Percentiles rank a stretch among this genome's conserved stretches.
phyloP scores from a whole-genome alignment of 2,329 filamentous ascomycete species.

The Colletotrichum euphorbiae region DNA sequence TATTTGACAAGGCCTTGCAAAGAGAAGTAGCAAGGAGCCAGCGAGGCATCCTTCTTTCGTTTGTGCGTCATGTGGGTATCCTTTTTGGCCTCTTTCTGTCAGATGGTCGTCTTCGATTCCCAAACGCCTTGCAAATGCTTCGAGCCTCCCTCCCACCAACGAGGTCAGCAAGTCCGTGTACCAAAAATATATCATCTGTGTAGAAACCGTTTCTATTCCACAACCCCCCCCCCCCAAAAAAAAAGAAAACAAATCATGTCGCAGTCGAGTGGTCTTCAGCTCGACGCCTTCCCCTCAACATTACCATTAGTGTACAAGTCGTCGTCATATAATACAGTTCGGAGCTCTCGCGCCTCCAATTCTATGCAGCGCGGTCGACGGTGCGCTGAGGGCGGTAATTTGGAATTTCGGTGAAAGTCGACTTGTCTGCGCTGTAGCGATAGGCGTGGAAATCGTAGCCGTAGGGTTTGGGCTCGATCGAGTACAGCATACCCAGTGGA shows the following conservation, averaged over 20 bases:
- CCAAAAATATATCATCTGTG: slow-evolving; percentile 19
- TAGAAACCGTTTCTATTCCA: slow-evolving; percentile 18
- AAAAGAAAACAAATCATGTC: slow-evolving; percentile 23
- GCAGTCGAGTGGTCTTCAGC: slow-evolving; percentile 33
- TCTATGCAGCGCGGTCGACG: slow-evolving; percentile 53
- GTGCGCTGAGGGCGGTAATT: slow-evolving; percentile 81
- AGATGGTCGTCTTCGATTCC: slow-evolving; percentile 37
- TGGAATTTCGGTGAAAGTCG: slow-evolving; percentile 88
- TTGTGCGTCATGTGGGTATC: slow-evolving; percentile 36
- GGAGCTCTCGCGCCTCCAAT: not conserved
- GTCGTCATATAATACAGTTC: slow-evolving; percentile 33
- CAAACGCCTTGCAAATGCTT: slow-evolving; percentile 40
- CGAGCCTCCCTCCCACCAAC: slow-evolving; percentile 11
- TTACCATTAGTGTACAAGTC: slow-evolving; percentile 35
- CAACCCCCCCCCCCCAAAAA: slow-evolving; percentile 13
- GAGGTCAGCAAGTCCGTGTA: slow-evolving; percentile 23
- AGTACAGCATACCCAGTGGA: slow-evolving; percentile 92
- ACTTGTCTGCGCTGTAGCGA: slow-evolving; percentile 81
- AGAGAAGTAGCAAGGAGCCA: slow-evolving; percentile 25
- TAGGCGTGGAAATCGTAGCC: slow-evolving; percentile 98
- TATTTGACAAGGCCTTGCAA: slow-evolving; percentile 30
- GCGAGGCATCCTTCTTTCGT: slow-evolving; percentile 10
- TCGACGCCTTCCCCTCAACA: slow-evolving; percentile 20
- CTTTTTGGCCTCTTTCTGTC: slow-evolving; percentile 30
- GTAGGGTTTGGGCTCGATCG: slow-evolving; percentile 96